Evolutionary conservation across 2,329 filamentous ascomycete genomes (phyloP), one percentile per base, ranked within the genome.

Genomic region (Aspergillus hiratsukae): DNA sequence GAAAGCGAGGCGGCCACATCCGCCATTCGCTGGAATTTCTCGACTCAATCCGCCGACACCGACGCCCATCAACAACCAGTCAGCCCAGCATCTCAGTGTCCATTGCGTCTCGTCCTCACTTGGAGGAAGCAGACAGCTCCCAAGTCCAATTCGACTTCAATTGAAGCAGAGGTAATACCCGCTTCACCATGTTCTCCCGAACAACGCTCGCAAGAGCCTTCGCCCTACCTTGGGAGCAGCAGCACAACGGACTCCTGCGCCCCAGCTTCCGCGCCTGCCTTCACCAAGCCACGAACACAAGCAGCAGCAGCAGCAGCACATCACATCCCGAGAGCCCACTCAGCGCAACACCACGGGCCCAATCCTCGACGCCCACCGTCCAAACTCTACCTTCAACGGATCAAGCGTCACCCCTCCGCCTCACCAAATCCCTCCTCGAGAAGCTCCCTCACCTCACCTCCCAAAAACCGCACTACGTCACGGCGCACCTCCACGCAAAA

Each of bases 381-480:
- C 55, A 61, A 56, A 55, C 53, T 53, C 11, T 41, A 52, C 23
- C 37, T 59, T 73, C 41, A 58, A 73, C n/a, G 63, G 68, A 29
- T 73, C 74, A n/a, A 67, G 64, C 31, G 75, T 76, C 61, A 57
- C 61, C 0, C 74, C 75, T 78, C 23, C 69, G 76, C 61, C 68
- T 79, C 53, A 74, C 71, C 19, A 66, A 73, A 58, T 73, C 76
- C 14, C 64, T 78, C 35, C 70, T 76, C 61, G 62, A 68, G 21
- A 72, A 75, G 52, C 75, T 80, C 35, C 77, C 78, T 7, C 66
- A 74, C 53, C 75, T 80, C 52, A 67, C 67, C 45, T 66, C 71
- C 48, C 78, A 80, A 62, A 64, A 68, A 40, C 75, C 77, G 25
- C 76, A 79, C 69, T 80, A 79, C 66, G 72, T 80, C 43, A 72